These are phyloP conservation scores for Coccinonectria pachysandricola DNA, from an alignment of 2,329 filamentous ascomycete species.

Conservation along the genomic window DNA sequence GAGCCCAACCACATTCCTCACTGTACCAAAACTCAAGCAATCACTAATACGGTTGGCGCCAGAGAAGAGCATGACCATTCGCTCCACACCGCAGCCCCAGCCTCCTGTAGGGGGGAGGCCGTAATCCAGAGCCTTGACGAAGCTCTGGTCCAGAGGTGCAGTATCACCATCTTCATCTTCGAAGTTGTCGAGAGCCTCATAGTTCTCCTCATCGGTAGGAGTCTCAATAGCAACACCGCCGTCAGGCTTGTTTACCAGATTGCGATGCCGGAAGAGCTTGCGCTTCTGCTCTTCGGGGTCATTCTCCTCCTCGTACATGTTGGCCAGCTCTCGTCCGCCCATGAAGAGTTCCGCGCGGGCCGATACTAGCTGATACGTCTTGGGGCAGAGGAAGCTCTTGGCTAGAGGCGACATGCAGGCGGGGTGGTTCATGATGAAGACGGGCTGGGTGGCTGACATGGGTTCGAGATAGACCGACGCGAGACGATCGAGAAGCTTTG, in stretches of 20 bases:
- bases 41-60: constrained; percentile 72
- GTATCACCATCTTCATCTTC: constrained; percentile 34
- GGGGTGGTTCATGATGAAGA: constrained; percentile 85
- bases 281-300: constrained; percentile 74
- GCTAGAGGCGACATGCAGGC: constrained; percentile 84
- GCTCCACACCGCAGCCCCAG: constrained; percentile 90
- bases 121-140: constrained; percentile 74
- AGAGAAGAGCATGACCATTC: constrained; percentile 83
- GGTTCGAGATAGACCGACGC: constrained; percentile 70
- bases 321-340: constrained; percentile 70
- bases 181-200: constrained; percentile 28
- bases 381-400: constrained; percentile 69
- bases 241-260: constrained; percentile 25
- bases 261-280: constrained; percentile 59
- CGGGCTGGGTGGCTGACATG: constrained; percentile 53
- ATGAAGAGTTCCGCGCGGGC: constrained; percentile 82
- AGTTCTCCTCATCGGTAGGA: constrained; percentile 17
- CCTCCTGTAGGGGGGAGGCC: constrained; percentile 92
- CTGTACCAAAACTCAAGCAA: constrained; percentile 77
- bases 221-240: constrained; percentile 23
- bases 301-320: constrained; percentile 98
- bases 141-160: constrained; percentile 61
- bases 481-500: constrained; percentile 69
- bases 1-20: constrained; percentile 56
- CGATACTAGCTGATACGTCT: constrained; percentile 60